Percentiles rank a stretch among this genome's conserved stretches.
Evolutionary conservation across 2,329 filamentous ascomycete species (phyloP).

Genomic region (Colletotrichum endophyticum): DNA sequence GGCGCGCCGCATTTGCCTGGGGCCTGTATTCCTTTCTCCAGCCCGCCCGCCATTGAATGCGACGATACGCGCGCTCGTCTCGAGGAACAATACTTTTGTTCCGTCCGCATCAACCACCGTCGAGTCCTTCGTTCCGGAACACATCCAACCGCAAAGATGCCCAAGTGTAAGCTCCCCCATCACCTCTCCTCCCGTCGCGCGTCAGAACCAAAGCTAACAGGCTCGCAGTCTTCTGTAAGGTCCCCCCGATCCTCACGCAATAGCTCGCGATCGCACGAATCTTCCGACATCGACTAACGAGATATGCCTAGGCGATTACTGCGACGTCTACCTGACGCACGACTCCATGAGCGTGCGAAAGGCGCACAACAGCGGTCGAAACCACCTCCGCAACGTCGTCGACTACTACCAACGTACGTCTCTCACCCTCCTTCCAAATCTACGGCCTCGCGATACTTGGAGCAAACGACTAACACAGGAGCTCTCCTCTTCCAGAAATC

Average conservation of each 20-base stretch:
- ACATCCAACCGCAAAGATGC: conserved; percentile 65
- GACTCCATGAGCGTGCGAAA: conserved; percentile 99
- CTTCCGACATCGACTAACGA: conserved; percentile 23
- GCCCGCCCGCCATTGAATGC: conserved; percentile 1
- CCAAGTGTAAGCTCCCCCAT: conserved; percentile 74
- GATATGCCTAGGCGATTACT: conserved; percentile 79
- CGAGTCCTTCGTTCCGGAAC: neutral
- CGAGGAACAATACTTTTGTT: neutral
- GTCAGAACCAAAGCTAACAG: conserved; percentile 23
- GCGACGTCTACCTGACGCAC: conserved; percentile 99
- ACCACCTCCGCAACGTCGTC: conserved; percentile 96
- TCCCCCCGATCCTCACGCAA: neutral
- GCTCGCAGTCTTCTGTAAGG: conserved; percentile 65
- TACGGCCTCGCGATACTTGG: neutral
- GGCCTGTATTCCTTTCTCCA: neutral
- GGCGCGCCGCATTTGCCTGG: neutral
- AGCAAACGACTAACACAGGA: conserved; percentile 3
- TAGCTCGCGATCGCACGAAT: neutral
- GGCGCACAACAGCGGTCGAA: conserved; percentile 95
- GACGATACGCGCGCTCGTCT: neutral
- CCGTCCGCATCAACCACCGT: neutral
- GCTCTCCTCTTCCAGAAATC: conserved; percentile 69
- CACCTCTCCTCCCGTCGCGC: neutral
- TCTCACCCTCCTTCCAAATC: neutral
- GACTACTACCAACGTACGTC: conserved; percentile 93